A percentile compares a stretch with the other conserved stretches of the same genome.
phyloP scores from a whole-genome alignment of 306 rosid species.

The Acacia confusa region DNA sequence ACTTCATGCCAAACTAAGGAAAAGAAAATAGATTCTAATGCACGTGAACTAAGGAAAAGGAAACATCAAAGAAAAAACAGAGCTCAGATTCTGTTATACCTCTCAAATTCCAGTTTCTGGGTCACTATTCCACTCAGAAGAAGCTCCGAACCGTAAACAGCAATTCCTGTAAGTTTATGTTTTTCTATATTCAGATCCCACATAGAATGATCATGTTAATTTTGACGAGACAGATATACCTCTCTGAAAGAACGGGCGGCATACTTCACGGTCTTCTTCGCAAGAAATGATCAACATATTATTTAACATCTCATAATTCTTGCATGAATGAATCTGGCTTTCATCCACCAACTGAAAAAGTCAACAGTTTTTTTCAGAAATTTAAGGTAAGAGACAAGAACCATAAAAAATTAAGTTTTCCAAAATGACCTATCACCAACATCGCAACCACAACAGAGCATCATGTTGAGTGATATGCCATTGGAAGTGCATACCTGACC shows the following conservation, averaged over 20 bases:
- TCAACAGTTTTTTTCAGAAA: slow-evolving; percentile 10
- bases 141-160: slow-evolving; percentile 49
- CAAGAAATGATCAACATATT: slow-evolving; percentile 55
- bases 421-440: background rate
- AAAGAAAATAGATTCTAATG: background rate
- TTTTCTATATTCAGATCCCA: background rate
- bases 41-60: background rate
- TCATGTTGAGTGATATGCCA: slow-evolving; percentile 15
- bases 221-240: slow-evolving; percentile 35
- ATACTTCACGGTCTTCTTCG: slow-evolving; percentile 48
- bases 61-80: slow-evolving; percentile 8
- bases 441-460: background rate
- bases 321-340: slow-evolving; percentile 29
- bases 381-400: background rate
- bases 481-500: slow-evolving; percentile 45
- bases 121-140: slow-evolving; percentile 53
- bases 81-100: slow-evolving; percentile 29
- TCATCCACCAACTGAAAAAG: slow-evolving; percentile 52
- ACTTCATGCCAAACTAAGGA: background rate
- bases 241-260: slow-evolving; percentile 40
- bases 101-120: slow-evolving; percentile 43
- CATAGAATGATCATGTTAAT: background rate
- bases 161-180: slow-evolving; percentile 37
- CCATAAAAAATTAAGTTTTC: background rate
- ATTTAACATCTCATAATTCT: slow-evolving; percentile 32